Conservation (phyloP, 2,329 filamentous ascomycete genomes). For the Eutypella sp. region DNA sequence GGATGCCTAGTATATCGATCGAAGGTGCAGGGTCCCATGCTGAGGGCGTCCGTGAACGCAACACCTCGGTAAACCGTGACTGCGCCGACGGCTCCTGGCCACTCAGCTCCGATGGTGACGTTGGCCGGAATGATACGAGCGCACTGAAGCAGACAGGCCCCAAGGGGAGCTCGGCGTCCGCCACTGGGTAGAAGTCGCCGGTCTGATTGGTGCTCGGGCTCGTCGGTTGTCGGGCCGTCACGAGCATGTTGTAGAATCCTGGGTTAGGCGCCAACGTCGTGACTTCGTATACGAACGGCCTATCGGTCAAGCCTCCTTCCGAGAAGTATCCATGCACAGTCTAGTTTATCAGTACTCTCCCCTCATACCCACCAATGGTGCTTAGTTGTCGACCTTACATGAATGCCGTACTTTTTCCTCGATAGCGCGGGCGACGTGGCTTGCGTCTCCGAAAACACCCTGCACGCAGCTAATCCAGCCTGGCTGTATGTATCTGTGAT, state of each 20-base stretch:
- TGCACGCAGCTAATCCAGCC: conserved; percentile 32
- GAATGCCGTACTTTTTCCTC: conserved; percentile 28
- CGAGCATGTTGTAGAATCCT: conserved; percentile 44
- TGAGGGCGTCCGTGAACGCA: conserved; percentile 30
- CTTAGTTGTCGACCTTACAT: conserved; percentile 30
- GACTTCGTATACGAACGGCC: conserved; percentile 50
- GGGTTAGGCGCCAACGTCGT: conserved; percentile 38
- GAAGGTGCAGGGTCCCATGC: conserved; percentile 43
- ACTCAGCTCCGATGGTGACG: conserved; percentile 30
- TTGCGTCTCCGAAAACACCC: conserved; percentile 26
- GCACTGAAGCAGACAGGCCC: conserved; percentile 45
- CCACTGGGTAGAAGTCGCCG: conserved; percentile 31
- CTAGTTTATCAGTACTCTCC: conserved; percentile 25
- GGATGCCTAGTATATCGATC: conserved; percentile 38
- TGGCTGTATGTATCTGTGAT: conserved; percentile 36
- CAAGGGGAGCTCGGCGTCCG: conserved; percentile 35
- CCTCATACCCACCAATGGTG: background rate
- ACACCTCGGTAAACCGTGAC: conserved; percentile 35
- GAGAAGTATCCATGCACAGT: conserved; percentile 54
- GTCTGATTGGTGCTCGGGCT: conserved; percentile 30
- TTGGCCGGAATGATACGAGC: conserved; percentile 47
- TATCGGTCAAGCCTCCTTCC: conserved; percentile 38
- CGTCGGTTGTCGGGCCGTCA: conserved; percentile 44
- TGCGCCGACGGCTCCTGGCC: conserved; percentile 38
- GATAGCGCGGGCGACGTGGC: conserved; percentile 9